Base-by-base conservation (phyloP, 2,329 filamentous ascomycete genomes). In the Neonectria faginata region DNA sequence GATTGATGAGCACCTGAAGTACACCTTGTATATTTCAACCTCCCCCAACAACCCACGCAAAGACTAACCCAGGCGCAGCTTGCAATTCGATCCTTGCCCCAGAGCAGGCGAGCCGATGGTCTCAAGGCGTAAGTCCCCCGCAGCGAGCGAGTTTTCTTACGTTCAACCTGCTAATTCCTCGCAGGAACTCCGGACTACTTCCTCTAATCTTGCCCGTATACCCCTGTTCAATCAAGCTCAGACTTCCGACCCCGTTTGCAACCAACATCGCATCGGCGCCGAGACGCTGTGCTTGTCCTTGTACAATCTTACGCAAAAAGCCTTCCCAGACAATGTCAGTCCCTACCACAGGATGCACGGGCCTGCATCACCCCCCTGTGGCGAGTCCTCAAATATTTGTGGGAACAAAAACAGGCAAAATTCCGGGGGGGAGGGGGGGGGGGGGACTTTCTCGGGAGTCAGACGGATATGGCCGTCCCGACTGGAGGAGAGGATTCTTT, bases 71-170 rank as follows among this genome's bases (percentile, higher is more conserved):
- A 52, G 39, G 29, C 64, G 20, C 75, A 99, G 96, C 91, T 84
- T 99, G 82, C 96, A 99, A 90, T 99, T 98, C 81, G 96, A 99
- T 79, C 96, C 96, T 60, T 98, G 96, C 86, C 96, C 96, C 62
- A 90, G 96, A 81, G 95, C 96, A 72, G 96, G 96, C 74, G 96
- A 99, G 80, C 96, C 96, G 25, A 98, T 98, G 96, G 96, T 99
- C 70, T 98, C 96, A 78, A 91, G 96, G 86, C 90, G 92, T 89
- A 84, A 80, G 87, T 81, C 54, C 39, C 42, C 50, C 16, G 22
- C n/a, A 20, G 16, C 22, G 8, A 36, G 41, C 27, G 33, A 25
- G 3, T 16, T 27, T 27, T n/a, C n/a, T 1, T 3, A 20, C 27
- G 9, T 22, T 16, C 45, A 62, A 53, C 41, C 44, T 27, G 9